Evolutionary conservation across 2,329 filamentous ascomycete genomes (phyloP).

Genomic region (Fusarium coffeatum): DNA sequence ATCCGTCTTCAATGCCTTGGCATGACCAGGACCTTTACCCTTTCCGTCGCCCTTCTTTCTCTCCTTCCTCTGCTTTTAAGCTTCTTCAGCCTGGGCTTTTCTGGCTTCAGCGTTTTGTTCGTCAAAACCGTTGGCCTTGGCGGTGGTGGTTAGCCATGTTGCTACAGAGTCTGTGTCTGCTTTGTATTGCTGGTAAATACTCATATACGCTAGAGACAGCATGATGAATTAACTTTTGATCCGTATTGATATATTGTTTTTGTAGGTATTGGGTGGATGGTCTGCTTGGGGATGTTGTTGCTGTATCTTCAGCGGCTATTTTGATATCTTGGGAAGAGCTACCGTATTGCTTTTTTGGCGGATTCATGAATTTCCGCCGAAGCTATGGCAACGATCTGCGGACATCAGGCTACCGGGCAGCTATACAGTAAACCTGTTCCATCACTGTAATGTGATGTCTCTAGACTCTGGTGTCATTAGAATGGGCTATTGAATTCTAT

Average conservation of each 20-base stretch:
- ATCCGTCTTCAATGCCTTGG: neutral
- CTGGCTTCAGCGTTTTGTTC: neutral
- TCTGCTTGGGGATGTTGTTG: too few species aligned
- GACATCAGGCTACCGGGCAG: too few species aligned
- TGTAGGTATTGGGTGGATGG: too few species aligned
- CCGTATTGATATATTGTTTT: too few species aligned
- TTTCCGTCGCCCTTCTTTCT: constrained; percentile 19
- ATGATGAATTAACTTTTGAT: neutral
- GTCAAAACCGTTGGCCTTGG: constrained; percentile 26
- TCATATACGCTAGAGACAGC: neutral
- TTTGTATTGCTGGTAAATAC: constrained; percentile 37
- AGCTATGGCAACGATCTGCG: neutral
- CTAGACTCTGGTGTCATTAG: neutral
- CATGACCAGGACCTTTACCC: neutral
- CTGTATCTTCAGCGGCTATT: too few species aligned
- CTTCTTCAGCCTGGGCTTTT: neutral
- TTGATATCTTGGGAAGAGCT: neutral
- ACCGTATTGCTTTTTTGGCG: neutral
- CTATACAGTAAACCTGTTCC: neutral
- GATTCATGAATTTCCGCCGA: neutral
- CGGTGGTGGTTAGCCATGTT: constrained; percentile 30
- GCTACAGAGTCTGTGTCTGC: constrained; percentile 37
- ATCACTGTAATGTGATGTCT: neutral
- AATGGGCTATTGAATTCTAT: neutral
- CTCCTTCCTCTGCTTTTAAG: neutral